Evolutionary conservation across 331 rosid genomes (phyloP), one percentile per base, ranked within the genome.

Genomic region (Saraca asoca): DNA sequence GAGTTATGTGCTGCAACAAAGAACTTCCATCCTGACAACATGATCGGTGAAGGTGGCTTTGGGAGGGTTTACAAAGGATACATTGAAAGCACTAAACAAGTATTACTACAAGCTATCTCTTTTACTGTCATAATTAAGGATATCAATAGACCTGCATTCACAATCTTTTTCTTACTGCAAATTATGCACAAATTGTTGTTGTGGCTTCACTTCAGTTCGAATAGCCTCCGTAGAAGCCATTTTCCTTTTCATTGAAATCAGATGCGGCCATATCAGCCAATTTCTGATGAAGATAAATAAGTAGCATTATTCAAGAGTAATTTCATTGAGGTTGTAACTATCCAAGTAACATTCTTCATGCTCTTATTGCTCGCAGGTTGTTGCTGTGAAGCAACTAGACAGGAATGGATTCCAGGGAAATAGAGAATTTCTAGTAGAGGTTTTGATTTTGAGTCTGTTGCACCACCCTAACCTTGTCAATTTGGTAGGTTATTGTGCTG

Each of bases 381-480:
- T 90, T 62, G 98, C 96, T n/a, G 94, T 90, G 69, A 93, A 93
- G 88, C 86, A 93, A 77, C 93, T 93, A 50, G 89, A 93, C 68
- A 81, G 92, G 78, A 77, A 90, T 85, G 98, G 98, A 11, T 90
- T 84, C 72, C 98, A 93, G 81, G 96, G 96, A 68, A 93, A 87
- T 74, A 87, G 85, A 51, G 98, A 93, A 76, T 93, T 93, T 68
- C 83, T 93, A 43, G 96, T 86, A 9, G 98, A 93, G 88, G 96
- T 93, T 74, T 75, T 92, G 90, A 84, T 92, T 53, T 84, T 92
- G 78, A 85, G 98, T 67, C 93, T 89, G 69, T 81, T 93, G 81
- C 85, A 82, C 51, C 88, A 88, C 77, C 85, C 89, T 2, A 80
- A 90, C 79, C 98, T 93, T 73, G 98, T 89, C 38, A 89, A 84